A percentile compares a stretch with the other conserved stretches of the same genome.
phyloP scores from a whole-genome alignment of 139 green algal genomes.

The Marvania coccoides region DNA sequence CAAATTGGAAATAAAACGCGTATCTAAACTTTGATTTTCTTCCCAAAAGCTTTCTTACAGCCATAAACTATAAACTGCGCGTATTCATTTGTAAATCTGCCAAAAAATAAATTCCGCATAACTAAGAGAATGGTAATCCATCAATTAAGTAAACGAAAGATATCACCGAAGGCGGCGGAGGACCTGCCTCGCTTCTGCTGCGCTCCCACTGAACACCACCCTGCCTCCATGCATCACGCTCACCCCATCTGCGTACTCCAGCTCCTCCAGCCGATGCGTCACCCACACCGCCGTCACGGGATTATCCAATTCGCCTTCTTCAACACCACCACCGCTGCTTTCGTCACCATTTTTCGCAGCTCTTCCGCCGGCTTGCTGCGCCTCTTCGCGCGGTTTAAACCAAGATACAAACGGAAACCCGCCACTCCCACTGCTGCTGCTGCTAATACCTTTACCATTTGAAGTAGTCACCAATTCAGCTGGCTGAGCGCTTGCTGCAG shows the following conservation, averaged over 20 bases:
- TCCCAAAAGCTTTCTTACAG: too few species aligned
- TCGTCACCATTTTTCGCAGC: too few species aligned
- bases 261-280: slow-evolving; percentile 94
- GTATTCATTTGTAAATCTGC: too few species aligned
- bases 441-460: not conserved
- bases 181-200: slow-evolving; percentile 30
- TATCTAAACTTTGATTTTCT: not conserved
- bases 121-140: not conserved
- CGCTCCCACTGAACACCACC: slow-evolving; percentile 58
- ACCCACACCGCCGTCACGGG: slow-evolving; percentile 89
- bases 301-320: not conserved
- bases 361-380: not conserved
- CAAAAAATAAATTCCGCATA: too few species aligned
- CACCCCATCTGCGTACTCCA: slow-evolving; percentile 79
- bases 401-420: too few species aligned
- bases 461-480: too few species aligned
- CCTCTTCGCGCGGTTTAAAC: too few species aligned
- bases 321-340: too few species aligned
- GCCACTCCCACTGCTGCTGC: not conserved
- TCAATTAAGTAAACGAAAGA: not conserved
- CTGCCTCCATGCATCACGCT: slow-evolving; percentile 70
- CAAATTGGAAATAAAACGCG: too few species aligned
- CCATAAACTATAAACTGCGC: too few species aligned
- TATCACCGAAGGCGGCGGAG: not conserved
- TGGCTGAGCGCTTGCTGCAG: not conserved